These are phyloP conservation scores for Endothia cerciana DNA, from an alignment of 2,329 filamentous ascomycete genomes.

Conservation along the genomic window DNA sequence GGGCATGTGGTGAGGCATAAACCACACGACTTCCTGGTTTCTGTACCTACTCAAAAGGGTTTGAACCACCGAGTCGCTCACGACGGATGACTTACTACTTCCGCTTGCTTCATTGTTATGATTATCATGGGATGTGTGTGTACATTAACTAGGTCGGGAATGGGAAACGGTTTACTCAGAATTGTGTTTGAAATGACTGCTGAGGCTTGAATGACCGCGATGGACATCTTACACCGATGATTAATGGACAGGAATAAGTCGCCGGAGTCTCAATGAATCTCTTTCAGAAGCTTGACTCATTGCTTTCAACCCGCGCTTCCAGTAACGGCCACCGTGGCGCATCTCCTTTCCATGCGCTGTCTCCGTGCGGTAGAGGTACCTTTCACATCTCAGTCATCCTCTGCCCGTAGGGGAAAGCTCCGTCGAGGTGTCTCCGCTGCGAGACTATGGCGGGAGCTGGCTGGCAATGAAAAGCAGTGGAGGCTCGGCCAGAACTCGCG, in stretches of 20 bases:
- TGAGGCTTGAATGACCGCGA: too few relatives aligned
- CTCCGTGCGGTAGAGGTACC: background rate
- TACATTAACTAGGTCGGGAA: background rate
- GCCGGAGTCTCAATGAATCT: background rate
- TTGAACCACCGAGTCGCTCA: background rate
- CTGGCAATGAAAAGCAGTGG: too few relatives aligned
- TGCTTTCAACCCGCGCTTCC: background rate
- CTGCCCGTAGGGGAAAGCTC: background rate
- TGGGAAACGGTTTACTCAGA: background rate
- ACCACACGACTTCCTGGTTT: background rate
- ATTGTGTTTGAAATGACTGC: background rate
- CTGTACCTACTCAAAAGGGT: background rate
- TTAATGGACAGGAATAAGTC: too few relatives aligned
- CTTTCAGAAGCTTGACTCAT: background rate
- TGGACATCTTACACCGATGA: too few relatives aligned
- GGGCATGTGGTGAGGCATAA: background rate
- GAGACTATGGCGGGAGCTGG: too few relatives aligned
- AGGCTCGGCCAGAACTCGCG: too few relatives aligned
- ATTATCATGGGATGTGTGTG: slow-evolving; percentile 1
- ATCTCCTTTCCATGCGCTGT: background rate
- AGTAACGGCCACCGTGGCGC: background rate
- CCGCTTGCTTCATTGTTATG: background rate
- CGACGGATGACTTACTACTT: background rate
- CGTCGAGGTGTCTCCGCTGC: too few relatives aligned
- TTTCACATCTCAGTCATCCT: background rate